Evolutionary conservation across 2,329 filamentous ascomycete species (phyloP), one percentile per base, ranked within the genome.

Genomic region (Alternaria sp.): DNA sequence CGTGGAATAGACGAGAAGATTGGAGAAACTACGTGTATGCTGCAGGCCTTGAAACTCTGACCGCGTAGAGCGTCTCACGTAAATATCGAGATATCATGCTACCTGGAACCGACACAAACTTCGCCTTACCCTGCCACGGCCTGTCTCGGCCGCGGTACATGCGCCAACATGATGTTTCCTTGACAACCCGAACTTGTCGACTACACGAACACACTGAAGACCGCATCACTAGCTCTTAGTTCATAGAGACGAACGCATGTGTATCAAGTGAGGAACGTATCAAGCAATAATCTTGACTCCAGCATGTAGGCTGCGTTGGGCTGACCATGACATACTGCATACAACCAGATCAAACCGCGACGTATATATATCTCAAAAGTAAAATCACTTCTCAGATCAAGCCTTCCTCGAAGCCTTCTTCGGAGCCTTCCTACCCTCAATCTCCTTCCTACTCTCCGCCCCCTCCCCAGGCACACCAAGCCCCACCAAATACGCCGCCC

Each of bases 401-500:
- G 17, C 61, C 32, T 7, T 61, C 1, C 32, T 36, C 32, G 32
- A 36, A n/a, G 32, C 32, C 49, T 66, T 66, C 50, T 36, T 62
- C 36, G 32, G 32, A n/a, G 49, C 61, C 73, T 12, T 66, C 25
- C 50, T 57, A 73, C 5, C 58, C 72, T 23, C 49, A 40, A 30
- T 23, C 3, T 17, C n/a, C 17, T 17, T 40, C n/a, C n/a, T 40
- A 40, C 36, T 40, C 32, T 36, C 32, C 7, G 36, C 36, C 36
- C 36, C 51, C 51, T 51, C 32, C 21, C 13, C 49, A 32, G n/a
- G 55, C 50, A 79, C 67, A 12, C 79, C 81, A 50, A 80, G 57
- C 3, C 75, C 78, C 47, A 75, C 30, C 65, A 82, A 62, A 61
- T 83, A 82, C 3, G 68, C 74, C 15, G 73, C n/a, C 52, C 81